A percentile compares a stretch with the other conserved stretches of the same genome.
These are phyloP conservation scores for Lipomyces yarrowii DNA, from an alignment of 1,139 yeast species.

Conservation along the genomic window DNA sequence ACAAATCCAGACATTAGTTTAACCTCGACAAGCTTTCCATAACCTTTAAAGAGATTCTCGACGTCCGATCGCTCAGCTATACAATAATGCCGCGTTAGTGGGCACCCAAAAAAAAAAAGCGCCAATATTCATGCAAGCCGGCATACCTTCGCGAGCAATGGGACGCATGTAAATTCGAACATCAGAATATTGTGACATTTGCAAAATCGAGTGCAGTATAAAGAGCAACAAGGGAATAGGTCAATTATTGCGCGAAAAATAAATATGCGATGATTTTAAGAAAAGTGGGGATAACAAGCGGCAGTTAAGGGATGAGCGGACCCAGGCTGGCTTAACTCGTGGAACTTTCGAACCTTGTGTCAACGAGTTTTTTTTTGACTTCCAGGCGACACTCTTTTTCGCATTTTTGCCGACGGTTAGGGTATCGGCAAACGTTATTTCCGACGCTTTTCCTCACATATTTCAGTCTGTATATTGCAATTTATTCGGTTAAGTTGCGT, in stretches of 20 bases:
- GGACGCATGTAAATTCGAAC: conserved; percentile 34
- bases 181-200: conserved; percentile 33
- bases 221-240: not conserved
- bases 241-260: not conserved
- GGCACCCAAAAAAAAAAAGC: not conserved
- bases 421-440: too few species aligned
- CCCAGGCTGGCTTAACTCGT: too few species aligned
- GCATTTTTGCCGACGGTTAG: too few species aligned
- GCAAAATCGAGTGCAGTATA: not conserved
- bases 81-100: not conserved
- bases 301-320: not conserved
- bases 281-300: not conserved
- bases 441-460: too few species aligned
- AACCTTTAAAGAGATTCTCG: conserved; percentile 34
- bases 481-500: not conserved
- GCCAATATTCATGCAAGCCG: not conserved
- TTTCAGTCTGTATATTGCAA: not conserved
- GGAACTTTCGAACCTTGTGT: too few species aligned
- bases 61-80: conserved; percentile 31
- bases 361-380: too few species aligned
- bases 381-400: too few species aligned
- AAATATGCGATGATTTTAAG: not conserved
- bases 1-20: conserved; percentile 37
- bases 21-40: conserved; percentile 34
- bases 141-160: conserved; percentile 33